phyloP scores from a whole-genome alignment of 1,139 yeast genomes.

The Blastobotrys capitulatus region DNA sequence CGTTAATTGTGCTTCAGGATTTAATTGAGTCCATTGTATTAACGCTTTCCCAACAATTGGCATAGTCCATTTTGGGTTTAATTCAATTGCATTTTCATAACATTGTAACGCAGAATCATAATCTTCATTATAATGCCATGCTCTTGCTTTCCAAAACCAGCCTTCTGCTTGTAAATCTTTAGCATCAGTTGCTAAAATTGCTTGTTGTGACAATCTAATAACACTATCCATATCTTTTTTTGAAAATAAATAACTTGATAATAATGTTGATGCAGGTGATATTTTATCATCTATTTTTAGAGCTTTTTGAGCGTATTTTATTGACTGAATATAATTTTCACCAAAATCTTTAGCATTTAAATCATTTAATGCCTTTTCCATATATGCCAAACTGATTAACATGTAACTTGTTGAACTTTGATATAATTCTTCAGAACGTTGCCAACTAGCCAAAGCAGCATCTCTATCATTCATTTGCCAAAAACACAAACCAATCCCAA shows the following conservation, averaged over 20 bases:
- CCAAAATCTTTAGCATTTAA: slow-evolving; percentile 29
- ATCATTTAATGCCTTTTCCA: slow-evolving; percentile 53
- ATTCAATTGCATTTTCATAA: slow-evolving; percentile 44
- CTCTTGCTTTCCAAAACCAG: slow-evolving; percentile 81
- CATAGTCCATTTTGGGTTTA: slow-evolving; percentile 46
- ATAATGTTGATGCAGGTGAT: slow-evolving; percentile 42
- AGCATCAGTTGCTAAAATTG: slow-evolving; percentile 39
- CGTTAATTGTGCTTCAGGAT: slow-evolving; percentile 80
- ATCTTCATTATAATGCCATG: slow-evolving; percentile 54
- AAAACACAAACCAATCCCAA: slow-evolving; percentile 91
- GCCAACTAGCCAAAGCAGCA: slow-evolving; percentile 80
- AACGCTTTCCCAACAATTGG: slow-evolving; percentile 85
- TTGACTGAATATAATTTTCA: slow-evolving; percentile 31
- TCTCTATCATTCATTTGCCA: slow-evolving; percentile 79
- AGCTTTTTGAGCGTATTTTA: slow-evolving; percentile 36
- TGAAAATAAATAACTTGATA: slow-evolving; percentile 55
- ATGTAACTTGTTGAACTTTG: slow-evolving; percentile 57
- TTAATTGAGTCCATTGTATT: slow-evolving; percentile 66
- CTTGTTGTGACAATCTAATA: slow-evolving; percentile 49
- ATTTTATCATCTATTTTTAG: slow-evolving; percentile 32
- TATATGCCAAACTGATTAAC: slow-evolving; percentile 60
- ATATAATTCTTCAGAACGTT: slow-evolving; percentile 64
- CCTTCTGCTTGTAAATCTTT: slow-evolving; percentile 62
- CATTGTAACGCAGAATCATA: slow-evolving; percentile 62
- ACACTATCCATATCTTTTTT: slow-evolving; percentile 55